Conservation (phyloP, 805 yeast genomes). For the Komagataella phaffii region DNA sequence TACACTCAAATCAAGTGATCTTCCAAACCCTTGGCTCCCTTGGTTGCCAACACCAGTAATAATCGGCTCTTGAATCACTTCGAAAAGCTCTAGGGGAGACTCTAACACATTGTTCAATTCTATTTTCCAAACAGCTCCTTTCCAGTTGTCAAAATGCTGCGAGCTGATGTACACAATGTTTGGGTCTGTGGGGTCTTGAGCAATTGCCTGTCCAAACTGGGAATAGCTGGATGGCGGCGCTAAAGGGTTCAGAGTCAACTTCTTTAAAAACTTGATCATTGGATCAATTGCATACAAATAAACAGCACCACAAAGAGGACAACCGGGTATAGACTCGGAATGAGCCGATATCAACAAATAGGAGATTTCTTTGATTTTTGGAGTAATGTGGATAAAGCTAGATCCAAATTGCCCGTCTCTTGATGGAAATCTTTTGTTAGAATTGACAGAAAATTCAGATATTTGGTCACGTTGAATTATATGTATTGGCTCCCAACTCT, state of each 20-base stretch:
- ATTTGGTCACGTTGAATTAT: not conserved
- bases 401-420: constrained; percentile 15
- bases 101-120: not conserved
- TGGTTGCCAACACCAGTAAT: not conserved
- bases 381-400: constrained; percentile 11
- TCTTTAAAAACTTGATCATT: not conserved
- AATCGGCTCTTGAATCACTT: not conserved
- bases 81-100: not conserved
- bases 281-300: constrained; percentile 10
- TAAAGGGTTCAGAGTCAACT: constrained; percentile 1
- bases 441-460: not conserved
- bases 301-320: constrained; percentile 27
- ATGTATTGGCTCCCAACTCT: constrained; percentile 2
- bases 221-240: constrained; percentile 7
- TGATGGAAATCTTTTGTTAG: constrained; percentile 8
- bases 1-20: not conserved
- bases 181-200: constrained; percentile 4
- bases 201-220: constrained; percentile 10
- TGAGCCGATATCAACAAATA: constrained; percentile 19
- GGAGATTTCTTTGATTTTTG: constrained; percentile 5
- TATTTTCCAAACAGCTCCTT: constrained; percentile 34
- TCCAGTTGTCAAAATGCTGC: constrained; percentile 24
- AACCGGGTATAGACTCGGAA: constrained; percentile 12
- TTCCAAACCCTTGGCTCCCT: not conserved
- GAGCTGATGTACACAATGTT: constrained; percentile 23